Percentiles rank a stretch among this genome's conserved stretches.
Evolutionary conservation across 768 basidiomycete species (phyloP).

Genomic region (Hypsizygus marmoreus): DNA sequence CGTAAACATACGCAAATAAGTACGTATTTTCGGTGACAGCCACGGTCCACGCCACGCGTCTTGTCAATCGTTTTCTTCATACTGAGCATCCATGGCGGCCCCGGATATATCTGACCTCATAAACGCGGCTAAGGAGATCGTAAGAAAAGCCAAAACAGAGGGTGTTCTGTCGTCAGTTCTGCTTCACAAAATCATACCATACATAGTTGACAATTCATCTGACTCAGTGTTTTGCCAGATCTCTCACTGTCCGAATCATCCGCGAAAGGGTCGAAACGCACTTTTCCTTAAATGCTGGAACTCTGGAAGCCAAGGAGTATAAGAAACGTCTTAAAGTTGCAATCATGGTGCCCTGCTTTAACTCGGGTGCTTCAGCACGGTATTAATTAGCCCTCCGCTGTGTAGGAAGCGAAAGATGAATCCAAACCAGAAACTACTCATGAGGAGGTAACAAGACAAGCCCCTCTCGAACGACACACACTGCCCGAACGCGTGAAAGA

Average conservation of each 20-base stretch:
- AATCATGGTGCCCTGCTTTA: constrained; percentile 39
- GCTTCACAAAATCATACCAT: neutral
- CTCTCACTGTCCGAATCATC: constrained; percentile 50
- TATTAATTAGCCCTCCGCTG: neutral
- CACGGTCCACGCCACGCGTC: neutral
- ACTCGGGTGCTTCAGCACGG: neutral
- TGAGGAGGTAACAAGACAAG: no score
- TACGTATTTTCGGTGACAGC: neutral
- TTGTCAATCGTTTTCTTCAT: neutral
- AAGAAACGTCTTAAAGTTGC: constrained; percentile 48
- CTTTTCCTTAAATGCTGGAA: constrained; percentile 44
- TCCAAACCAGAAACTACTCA: constrained; percentile 11
- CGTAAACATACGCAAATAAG: constrained; percentile 13
- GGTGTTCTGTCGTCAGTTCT: constrained; percentile 30
- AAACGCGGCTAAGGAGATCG: constrained; percentile 31
- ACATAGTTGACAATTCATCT: no score
- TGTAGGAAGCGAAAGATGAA: constrained; percentile 16
- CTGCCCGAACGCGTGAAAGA: no score
- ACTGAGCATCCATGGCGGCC: constrained; percentile 20
- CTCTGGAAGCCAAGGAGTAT: constrained; percentile 44
- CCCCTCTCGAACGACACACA: no score
- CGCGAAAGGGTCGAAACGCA: constrained; percentile 50
- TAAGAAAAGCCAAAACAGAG: constrained; percentile 24
- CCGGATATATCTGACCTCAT: constrained; percentile 33
- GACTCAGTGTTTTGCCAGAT: constrained; percentile 24